These are phyloP conservation scores for Pezicula neosporulosa DNA, from an alignment of 2,329 filamentous ascomycete species.

Conservation along the genomic window DNA sequence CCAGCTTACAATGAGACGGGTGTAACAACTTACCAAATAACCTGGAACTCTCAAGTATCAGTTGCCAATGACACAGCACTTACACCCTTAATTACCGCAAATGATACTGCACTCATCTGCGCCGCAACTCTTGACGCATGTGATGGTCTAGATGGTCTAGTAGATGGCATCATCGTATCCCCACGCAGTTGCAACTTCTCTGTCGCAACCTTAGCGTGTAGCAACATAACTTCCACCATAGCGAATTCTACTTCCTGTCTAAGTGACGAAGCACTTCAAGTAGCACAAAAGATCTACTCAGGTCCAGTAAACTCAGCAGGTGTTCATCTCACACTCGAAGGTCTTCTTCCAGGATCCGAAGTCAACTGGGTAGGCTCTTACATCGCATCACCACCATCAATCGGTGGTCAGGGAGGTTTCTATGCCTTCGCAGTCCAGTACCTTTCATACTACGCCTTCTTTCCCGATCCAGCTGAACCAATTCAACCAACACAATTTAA, in stretches of 20 bases:
- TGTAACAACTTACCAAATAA: constrained; percentile 1
- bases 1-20: constrained; percentile 23
- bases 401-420: neutral
- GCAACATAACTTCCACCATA: neutral
- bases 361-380: neutral
- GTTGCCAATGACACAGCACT: neutral
- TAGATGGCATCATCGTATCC: constrained; percentile 40
- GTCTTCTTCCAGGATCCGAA: neutral
- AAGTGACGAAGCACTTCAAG: neutral
- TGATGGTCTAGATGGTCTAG: constrained; percentile 41
- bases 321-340: neutral
- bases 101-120: constrained; percentile 28
- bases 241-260: neutral
- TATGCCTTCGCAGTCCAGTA: neutral
- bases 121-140: constrained; percentile 41
- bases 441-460: neutral
- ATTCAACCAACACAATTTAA: neutral
- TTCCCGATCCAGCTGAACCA: neutral
- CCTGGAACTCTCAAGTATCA: neutral
- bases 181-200: constrained; percentile 24
- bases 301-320: neutral
- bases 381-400: neutral
- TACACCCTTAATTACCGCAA: constrained; percentile 16
- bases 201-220: neutral
- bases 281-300: neutral